A percentile compares a stretch with the other conserved stretches of the same genome.
Evolutionary conservation across 164 flowering plant species (phyloP).

Genomic region (Chloranthus sessilifolius): DNA sequence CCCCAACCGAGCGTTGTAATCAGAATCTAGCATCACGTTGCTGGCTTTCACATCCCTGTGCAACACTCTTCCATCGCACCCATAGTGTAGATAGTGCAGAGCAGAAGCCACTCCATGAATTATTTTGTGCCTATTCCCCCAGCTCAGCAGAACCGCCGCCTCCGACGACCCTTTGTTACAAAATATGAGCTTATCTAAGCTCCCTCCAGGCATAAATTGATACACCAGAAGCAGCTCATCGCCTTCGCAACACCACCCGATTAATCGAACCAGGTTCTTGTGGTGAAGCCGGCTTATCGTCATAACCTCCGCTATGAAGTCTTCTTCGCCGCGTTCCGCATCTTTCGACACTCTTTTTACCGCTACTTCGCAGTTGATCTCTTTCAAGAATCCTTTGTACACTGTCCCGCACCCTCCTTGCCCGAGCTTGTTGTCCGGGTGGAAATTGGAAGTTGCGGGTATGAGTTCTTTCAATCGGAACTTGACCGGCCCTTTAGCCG

Average conservation of each 20-base stretch:
- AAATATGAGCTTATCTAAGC: conserved; percentile 49
- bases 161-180: background rate
- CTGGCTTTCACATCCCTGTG: conserved; percentile 50
- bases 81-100: conserved; percentile 46
- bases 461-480: conserved; percentile 39
- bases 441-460: conserved; percentile 41
- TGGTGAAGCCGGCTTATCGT: conserved; percentile 57
- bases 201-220: conserved; percentile 55
- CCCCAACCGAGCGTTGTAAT: conserved; percentile 44
- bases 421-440: conserved; percentile 41
- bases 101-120: conserved; percentile 45
- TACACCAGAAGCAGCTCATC: conserved; percentile 48
- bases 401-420: conserved; percentile 64
- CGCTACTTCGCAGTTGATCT: conserved; percentile 34
- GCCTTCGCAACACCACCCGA: conserved; percentile 60
- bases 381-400: conserved; percentile 37
- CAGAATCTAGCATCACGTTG: conserved; percentile 45
- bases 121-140: conserved; percentile 36
- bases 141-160: conserved; percentile 16
- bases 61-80: conserved; percentile 41
- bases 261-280: conserved; percentile 46
- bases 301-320: conserved; percentile 51
- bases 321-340: conserved; percentile 37
- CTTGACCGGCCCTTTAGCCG: conserved; percentile 28
- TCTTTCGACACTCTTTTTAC: conserved; percentile 39